phyloP scores from a whole-genome alignment of 2,329 filamentous ascomycete species.

The Ceratocystiopsis minuta region DNA sequence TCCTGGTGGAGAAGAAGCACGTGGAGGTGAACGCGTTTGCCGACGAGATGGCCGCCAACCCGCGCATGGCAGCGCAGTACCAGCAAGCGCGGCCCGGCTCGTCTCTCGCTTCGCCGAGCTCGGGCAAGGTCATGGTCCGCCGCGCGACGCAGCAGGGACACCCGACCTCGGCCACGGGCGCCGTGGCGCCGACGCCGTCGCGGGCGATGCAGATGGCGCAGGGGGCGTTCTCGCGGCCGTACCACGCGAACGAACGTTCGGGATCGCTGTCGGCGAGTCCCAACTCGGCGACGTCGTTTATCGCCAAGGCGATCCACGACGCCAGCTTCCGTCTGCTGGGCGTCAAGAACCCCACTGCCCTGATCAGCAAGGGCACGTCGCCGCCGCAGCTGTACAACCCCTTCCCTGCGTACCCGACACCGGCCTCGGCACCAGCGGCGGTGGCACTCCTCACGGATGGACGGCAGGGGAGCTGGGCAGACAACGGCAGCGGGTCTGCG shows the following conservation, averaged over 20 bases:
- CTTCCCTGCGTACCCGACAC: constrained; percentile 69
- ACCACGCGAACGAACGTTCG: constrained; percentile 47
- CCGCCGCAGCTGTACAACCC: constrained; percentile 61
- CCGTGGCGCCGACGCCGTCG: constrained; percentile 46
- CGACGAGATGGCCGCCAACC: constrained; percentile 79
- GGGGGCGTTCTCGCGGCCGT: constrained; percentile 38
- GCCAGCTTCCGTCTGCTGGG: constrained; percentile 63
- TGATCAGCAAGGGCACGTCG: constrained; percentile 45
- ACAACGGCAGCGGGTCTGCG: too few species aligned
- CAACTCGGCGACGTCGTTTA: constrained; percentile 66
- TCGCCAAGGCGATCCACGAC: constrained; percentile 88
- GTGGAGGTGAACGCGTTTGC: constrained; percentile 96
- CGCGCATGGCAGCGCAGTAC: constrained; percentile 36
- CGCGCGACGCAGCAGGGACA: constrained; percentile 62
- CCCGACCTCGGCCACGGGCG: constrained; percentile 50
- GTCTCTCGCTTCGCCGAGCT: constrained; percentile 28
- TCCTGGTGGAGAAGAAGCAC: constrained; percentile 83
- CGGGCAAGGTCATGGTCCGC: constrained; percentile 46
- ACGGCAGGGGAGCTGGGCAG: neutral
- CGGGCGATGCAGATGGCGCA: constrained; percentile 58
- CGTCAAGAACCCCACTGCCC: constrained; percentile 47
- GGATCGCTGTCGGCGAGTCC: constrained; percentile 58
- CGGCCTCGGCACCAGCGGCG: constrained; percentile 14
- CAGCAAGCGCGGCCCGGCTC: constrained; percentile 16
- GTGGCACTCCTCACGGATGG: constrained; percentile 9